Conservation (phyloP, 2,329 filamentous ascomycete genomes). For the Aspergillus phoenicis region DNA sequence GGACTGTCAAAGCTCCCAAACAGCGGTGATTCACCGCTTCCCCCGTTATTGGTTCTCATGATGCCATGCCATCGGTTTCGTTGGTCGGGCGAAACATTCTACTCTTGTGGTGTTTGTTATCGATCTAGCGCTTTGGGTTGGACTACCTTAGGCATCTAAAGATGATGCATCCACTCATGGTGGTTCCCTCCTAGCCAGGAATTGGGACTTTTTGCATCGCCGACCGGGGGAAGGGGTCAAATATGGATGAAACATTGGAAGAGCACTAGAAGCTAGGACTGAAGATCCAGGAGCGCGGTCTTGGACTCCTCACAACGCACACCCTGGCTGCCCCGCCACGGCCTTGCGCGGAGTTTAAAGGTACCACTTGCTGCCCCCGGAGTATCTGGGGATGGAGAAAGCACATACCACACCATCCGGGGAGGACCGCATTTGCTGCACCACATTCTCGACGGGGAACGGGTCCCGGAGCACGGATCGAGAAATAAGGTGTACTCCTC, state of each 20-base stretch:
- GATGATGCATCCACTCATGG: not conserved
- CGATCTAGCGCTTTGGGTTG: not conserved
- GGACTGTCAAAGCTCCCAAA: conserved; percentile 8
- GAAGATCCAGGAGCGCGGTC: conserved; percentile 5
- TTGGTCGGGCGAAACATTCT: not conserved
- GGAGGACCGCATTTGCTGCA: conserved; percentile 1
- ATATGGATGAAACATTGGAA: conserved; percentile 4
- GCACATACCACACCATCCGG: not conserved
- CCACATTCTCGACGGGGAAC: conserved; percentile 1
- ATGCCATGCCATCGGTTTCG: conserved; percentile 16
- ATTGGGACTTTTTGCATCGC: not conserved
- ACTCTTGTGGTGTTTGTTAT: not conserved
- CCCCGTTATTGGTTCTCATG: conserved; percentile 18
- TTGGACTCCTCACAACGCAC: not conserved
- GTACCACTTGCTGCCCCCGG: not conserved
- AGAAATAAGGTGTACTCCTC: conserved; percentile 17
- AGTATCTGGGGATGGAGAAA: not conserved
- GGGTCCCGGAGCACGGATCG: not conserved
- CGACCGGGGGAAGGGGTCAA: conserved; percentile 2
- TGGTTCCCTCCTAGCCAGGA: no score
- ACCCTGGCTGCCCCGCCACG: conserved; percentile 5
- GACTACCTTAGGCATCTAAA: not conserved
- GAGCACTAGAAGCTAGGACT: conserved; percentile 5
- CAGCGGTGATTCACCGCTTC: conserved; percentile 27
- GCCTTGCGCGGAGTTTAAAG: conserved; percentile 8